Conservation (phyloP, 345 rosid species). For the Pugionium cornutum region DNA sequence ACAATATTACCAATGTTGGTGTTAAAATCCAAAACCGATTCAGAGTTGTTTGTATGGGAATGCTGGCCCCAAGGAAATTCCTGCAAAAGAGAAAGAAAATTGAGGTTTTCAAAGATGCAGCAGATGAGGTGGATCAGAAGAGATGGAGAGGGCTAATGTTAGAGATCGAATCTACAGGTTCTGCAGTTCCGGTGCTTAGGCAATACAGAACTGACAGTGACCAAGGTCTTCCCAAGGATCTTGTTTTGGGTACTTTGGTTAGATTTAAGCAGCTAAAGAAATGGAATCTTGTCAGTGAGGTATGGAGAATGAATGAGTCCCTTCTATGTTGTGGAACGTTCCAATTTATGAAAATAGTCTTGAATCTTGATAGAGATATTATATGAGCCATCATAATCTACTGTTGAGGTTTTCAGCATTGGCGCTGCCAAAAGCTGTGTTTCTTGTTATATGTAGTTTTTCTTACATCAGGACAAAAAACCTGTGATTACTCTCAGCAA, state of each 20-base stretch:
- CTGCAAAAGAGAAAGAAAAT: conserved; percentile 70
- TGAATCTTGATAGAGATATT: conserved; percentile 13
- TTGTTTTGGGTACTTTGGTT: conserved; percentile 83
- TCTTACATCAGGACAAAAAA: not conserved
- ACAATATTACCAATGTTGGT: conserved; percentile 33
- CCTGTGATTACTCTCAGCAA: conserved; percentile 8
- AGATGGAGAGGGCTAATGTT: conserved; percentile 82
- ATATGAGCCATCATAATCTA: conserved; percentile 2
- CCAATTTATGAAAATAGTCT: not conserved
- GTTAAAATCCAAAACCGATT: conserved; percentile 44
- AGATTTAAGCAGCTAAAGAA: conserved; percentile 90
- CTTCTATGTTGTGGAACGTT: conserved; percentile 5
- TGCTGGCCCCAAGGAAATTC: conserved; percentile 79
- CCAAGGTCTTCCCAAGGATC: conserved; percentile 62
- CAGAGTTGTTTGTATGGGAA: conserved; percentile 67
- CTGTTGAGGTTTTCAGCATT: not conserved
- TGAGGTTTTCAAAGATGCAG: conserved; percentile 72
- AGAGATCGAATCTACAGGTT: conserved; percentile 70
- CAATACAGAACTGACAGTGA: conserved; percentile 41
- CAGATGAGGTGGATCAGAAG: conserved; percentile 73
- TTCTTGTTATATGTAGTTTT: not conserved
- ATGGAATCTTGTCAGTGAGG: conserved; percentile 89
- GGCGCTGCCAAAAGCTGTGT: conserved; percentile 1
- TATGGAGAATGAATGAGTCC: conserved; percentile 37
- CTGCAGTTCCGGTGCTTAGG: conserved; percentile 67